Evolutionary conservation across 805 yeast species (phyloP).

Genomic region (Barnettozyma pratensis): DNA sequence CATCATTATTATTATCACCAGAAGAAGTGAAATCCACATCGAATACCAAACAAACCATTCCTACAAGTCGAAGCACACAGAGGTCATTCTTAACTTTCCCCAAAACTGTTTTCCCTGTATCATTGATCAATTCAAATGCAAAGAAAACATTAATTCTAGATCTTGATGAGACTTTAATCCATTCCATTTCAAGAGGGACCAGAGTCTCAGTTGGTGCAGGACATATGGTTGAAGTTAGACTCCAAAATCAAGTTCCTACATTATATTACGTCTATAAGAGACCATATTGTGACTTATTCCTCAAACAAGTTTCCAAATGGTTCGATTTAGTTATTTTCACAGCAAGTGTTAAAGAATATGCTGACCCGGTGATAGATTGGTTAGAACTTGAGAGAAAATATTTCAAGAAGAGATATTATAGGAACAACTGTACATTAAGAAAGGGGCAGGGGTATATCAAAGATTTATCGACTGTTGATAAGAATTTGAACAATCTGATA

Average conservation of each 20-base stretch:
- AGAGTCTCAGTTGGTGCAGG: slow-evolving; percentile 34
- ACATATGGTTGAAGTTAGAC: slow-evolving; percentile 77
- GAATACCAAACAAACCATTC: not conserved
- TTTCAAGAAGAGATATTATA: slow-evolving; percentile 61
- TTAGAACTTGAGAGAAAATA: slow-evolving; percentile 59
- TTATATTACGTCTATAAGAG: slow-evolving; percentile 87
- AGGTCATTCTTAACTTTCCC: slow-evolving; percentile 27
- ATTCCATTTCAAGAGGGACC: slow-evolving; percentile 68
- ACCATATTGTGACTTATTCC: slow-evolving; percentile 84
- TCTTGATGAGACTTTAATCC: slow-evolving; percentile 91
- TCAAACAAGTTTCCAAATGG: slow-evolving; percentile 78
- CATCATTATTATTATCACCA: slow-evolving; percentile 10
- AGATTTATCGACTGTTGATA: slow-evolving; percentile 47
- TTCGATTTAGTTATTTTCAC: slow-evolving; percentile 87
- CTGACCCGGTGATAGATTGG: slow-evolving; percentile 95
- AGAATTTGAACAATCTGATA: slow-evolving; percentile 61
- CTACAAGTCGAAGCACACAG: not conserved
- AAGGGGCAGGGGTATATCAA: slow-evolving; percentile 85
- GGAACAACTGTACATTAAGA: slow-evolving; percentile 72
- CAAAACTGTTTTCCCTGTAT: slow-evolving; percentile 37
- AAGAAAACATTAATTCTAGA: slow-evolving; percentile 79
- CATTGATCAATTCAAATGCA: slow-evolving; percentile 32
- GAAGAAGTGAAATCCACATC: not conserved
- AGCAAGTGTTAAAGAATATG: slow-evolving; percentile 91
- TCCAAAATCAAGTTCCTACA: slow-evolving; percentile 65